phyloP scores from a whole-genome alignment of 176 grass and related monocot species.

The Carex pumila region DNA sequence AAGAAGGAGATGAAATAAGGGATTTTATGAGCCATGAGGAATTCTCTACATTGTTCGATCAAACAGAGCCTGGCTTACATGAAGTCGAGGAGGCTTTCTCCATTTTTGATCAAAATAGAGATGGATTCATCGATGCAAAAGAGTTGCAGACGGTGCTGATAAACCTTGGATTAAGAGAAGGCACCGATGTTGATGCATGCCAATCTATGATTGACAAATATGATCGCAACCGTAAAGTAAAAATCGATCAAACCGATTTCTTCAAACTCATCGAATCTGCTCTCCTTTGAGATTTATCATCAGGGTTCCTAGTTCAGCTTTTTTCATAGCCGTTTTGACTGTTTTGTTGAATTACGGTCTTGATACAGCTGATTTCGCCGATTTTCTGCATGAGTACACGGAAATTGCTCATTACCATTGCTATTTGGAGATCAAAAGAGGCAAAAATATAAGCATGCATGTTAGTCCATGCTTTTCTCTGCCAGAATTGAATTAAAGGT shows the following conservation, averaged over 20 bases:
- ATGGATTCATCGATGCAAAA: conserved; percentile 58
- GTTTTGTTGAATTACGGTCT: background rate
- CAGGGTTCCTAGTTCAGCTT: background rate
- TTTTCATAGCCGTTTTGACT: too few species aligned
- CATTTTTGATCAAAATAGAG: conserved; percentile 52
- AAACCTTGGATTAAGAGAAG: conserved; percentile 41
- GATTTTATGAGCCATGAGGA: conserved; percentile 26
- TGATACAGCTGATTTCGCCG: background rate
- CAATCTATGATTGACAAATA: conserved; percentile 36
- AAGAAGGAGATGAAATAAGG: conserved; percentile 1
- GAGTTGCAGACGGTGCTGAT: conserved; percentile 48
- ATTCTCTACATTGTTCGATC: conserved; percentile 42
- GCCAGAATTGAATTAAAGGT: too few species aligned
- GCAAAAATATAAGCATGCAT: background rate
- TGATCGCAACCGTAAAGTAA: conserved; percentile 25
- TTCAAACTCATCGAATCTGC: conserved; percentile 28
- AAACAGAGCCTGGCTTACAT: conserved; percentile 64
- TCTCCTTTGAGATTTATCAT: conserved; percentile 15
- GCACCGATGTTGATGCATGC: conserved; percentile 31
- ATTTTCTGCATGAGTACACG: background rate
- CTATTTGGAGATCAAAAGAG: background rate
- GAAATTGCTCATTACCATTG: background rate
- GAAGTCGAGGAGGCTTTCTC: conserved; percentile 62
- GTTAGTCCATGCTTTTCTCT: background rate
- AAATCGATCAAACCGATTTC: conserved; percentile 29